Base-by-base conservation (phyloP, 1,139 yeast genomes). In the Nakaseomyces glabratus region DNA sequence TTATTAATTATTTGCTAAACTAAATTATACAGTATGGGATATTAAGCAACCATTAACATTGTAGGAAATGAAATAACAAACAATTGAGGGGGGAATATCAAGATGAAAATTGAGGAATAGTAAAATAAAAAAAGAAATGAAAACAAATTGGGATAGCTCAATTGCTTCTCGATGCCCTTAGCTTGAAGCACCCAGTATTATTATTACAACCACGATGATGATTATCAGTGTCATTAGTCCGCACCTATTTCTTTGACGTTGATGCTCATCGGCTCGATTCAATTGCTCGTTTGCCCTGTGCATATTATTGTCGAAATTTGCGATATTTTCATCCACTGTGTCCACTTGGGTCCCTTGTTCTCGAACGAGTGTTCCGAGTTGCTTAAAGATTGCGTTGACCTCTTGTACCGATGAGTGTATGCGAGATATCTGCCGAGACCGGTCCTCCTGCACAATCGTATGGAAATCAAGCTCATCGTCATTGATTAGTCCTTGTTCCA, bases 311-410 rank as follows among this genome's bases (percentile, higher is more conserved):
- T 77, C 74, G 38, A 80, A 62, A 38, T 70, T 73, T 18, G 76
- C 61, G 34, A 86, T 66, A 17, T 85, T 85, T 40, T 80, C 85
- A 50, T 85, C 95, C 12, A 86, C 75, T 0, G 85, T 73, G 52
- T 84, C 94, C 18, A 86, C 68, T 45, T 82, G 88, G 24, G 73
- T 77, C 4, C 95, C 95, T 54, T 86, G 96, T 52, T 82, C 90
- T 36, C 69, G 67, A 1, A 86, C 93, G 46, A 86, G 60, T 26
- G 74, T 70, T 11, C 86, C 86, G 42, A 86, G 60, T 48, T 85
- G 95, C 45, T 77, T 76, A 57, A 85, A 86, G 2, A 86, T 85
- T 6, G 86, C 69, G 52, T 86, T 85, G 32, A 86, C 85, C 48
- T 86, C 95, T 40, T 69, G 69, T 6, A 86, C 82, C 0, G 95